Evolutionary conservation across 441 rosid genomes (phyloP).

Genomic region (Arabidopsis hybrid): DNA sequence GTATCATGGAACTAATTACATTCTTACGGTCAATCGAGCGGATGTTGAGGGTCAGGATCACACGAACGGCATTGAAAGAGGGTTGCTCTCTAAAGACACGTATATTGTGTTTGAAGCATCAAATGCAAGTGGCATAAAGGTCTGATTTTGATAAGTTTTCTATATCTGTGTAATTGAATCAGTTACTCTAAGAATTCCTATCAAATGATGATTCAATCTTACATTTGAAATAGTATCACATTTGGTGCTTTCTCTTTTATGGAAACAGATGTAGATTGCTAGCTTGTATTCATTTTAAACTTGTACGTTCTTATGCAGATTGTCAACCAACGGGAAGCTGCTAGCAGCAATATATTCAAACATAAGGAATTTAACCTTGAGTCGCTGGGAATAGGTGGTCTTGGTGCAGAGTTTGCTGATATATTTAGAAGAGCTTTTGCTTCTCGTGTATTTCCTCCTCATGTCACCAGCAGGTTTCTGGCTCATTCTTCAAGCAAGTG

Average conservation of each 20-base stretch:
- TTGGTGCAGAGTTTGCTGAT: slow-evolving; percentile 96
- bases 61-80: slow-evolving; percentile 78
- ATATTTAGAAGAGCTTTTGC: slow-evolving; percentile 99
- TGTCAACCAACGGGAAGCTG: slow-evolving; percentile 98
- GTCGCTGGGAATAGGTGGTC: slow-evolving; percentile 95
- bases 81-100: slow-evolving; percentile 78
- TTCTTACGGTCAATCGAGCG: slow-evolving; percentile 86
- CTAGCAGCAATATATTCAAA: slow-evolving; percentile 91
- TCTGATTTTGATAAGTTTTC: slow-evolving; percentile 37
- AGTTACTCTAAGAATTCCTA: background rate
- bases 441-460: slow-evolving; percentile 93
- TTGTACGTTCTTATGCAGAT: slow-evolving; percentile 56
- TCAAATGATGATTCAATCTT: slow-evolving; percentile 5
- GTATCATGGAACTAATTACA: slow-evolving; percentile 92
- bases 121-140: slow-evolving; percentile 95
- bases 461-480: slow-evolving; percentile 82
- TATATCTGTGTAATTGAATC: background rate
- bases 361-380: slow-evolving; percentile 97
- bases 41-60: slow-evolving; percentile 72
- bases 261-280: slow-evolving; percentile 14
- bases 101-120: slow-evolving; percentile 91
- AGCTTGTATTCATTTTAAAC: slow-evolving; percentile 26
- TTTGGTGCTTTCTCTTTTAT: slow-evolving; percentile 24
- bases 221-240: slow-evolving; percentile 16
- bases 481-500: slow-evolving; percentile 35